Percentiles rank a stretch among this genome's conserved stretches.
Conservation (phyloP, 176 grass and related monocot genomes). For the Cymbopogon citratus region DNA sequence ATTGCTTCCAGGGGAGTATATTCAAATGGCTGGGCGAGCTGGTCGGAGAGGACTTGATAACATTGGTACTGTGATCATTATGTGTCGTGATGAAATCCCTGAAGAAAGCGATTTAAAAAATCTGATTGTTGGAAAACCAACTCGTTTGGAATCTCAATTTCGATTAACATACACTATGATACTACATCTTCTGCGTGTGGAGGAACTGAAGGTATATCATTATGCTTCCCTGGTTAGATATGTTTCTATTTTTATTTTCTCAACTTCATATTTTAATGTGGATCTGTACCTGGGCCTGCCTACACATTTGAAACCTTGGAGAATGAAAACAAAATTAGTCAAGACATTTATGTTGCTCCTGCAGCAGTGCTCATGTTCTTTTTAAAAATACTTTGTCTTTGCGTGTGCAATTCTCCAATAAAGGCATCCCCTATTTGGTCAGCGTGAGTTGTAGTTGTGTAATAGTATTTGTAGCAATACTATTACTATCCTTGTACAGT, state of each 20-base stretch:
- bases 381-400: neutral
- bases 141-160: conserved; percentile 84
- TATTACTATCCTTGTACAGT: neutral
- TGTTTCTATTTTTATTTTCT: neutral
- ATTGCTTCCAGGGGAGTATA: conserved; percentile 95
- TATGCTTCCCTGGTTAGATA: conserved; percentile 5
- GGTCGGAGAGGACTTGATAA: conserved; percentile 94
- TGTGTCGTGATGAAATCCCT: conserved; percentile 94
- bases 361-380: neutral
- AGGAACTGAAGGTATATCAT: conserved; percentile 76
- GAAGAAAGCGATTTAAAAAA: conserved; percentile 97
- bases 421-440: neutral
- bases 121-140: conserved; percentile 91
- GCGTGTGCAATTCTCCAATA: neutral
- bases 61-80: conserved; percentile 90
- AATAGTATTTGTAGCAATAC: neutral
- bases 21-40: conserved; percentile 98
- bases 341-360: neutral
- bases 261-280: conserved; percentile 12
- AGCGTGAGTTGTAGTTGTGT: neutral
- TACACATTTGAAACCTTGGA: conserved; percentile 26
- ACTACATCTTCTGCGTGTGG: conserved; percentile 95
- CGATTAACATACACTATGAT: conserved; percentile 96
- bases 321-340: conserved; percentile 6
- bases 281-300: neutral